Evolutionary conservation across 1,284 basidiomycete species (phyloP).

Genomic region (Apiotrichum mycotoxinovorans): DNA sequence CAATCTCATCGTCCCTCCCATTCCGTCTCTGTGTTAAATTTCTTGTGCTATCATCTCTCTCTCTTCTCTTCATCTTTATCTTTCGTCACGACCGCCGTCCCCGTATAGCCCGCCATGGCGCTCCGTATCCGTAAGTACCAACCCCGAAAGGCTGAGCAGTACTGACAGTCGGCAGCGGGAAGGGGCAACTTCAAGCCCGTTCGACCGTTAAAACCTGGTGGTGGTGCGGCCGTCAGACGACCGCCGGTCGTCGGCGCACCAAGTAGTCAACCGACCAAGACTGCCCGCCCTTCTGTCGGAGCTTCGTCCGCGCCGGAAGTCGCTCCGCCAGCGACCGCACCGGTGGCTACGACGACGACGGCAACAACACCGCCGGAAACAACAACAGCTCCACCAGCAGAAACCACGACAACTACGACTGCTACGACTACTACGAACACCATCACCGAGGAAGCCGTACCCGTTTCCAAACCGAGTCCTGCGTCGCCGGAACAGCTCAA

Average conservation of each 20-base stretch:
- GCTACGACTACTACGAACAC: background rate
- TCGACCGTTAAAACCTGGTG: slow-evolving; percentile 16
- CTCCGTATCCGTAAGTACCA: slow-evolving; percentile 22
- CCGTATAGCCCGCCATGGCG: slow-evolving; percentile 14
- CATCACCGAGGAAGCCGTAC: background rate
- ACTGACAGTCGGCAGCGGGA: slow-evolving; percentile 18
- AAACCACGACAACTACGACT: background rate
- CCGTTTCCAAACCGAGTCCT: background rate
- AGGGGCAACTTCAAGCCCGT: slow-evolving; percentile 36
- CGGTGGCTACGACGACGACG: background rate
- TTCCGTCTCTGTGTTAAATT: background rate
- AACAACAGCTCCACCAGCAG: background rate
- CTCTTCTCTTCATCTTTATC: background rate
- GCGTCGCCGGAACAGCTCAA: no score
- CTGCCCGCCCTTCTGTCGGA: background rate
- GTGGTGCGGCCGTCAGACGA: background rate
- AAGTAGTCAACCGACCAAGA: slow-evolving; percentile 1
- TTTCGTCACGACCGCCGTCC: background rate
- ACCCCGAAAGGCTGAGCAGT: background rate
- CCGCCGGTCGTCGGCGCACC: slow-evolving; percentile 4
- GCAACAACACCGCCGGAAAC: background rate
- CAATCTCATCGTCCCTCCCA: background rate
- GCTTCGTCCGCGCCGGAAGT: background rate
- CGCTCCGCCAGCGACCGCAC: background rate
- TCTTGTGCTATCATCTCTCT: background rate